phyloP scores from a whole-genome alignment of 2,329 filamentous ascomycete species.

The Colletotrichum gloeosporioides region DNA sequence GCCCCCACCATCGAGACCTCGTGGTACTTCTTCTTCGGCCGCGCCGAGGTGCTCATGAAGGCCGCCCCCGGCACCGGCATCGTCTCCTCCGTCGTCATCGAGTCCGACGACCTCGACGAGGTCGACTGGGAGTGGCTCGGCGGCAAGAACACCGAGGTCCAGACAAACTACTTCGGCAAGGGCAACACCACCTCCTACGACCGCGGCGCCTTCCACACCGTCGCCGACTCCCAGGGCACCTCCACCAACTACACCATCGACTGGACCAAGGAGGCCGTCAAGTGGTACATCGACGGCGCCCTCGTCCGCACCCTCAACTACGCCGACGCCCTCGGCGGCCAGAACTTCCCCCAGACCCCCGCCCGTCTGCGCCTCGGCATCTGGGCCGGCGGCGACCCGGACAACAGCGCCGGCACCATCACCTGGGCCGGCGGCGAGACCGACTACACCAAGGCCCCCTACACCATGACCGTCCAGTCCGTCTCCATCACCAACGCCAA shows the following conservation, averaged over 20 bases:
- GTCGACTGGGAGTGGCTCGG: slow-evolving; percentile 89
- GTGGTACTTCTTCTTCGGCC: slow-evolving; percentile 88
- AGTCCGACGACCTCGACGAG: slow-evolving; percentile 80
- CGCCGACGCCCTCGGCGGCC: slow-evolving; percentile 50
- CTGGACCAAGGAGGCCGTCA: slow-evolving; percentile 57
- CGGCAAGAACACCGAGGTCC: slow-evolving; percentile 69
- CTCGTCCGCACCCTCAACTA: slow-evolving; percentile 55
- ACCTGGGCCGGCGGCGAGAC: slow-evolving; percentile 60
- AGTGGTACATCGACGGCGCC: slow-evolving; percentile 62
- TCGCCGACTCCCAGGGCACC: slow-evolving; percentile 38
- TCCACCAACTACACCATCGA: slow-evolving; percentile 63
- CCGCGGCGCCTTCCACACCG: slow-evolving; percentile 62
- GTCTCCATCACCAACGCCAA: slow-evolving; percentile 48
- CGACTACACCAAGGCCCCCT: slow-evolving; percentile 43
- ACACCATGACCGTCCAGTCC: slow-evolving; percentile 61
- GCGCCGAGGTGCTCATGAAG: slow-evolving; percentile 68
- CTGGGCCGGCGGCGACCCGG: slow-evolving; percentile 43
- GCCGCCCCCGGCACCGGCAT: slow-evolving; percentile 57
- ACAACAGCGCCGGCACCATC: slow-evolving; percentile 47
- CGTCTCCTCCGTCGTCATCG: slow-evolving; percentile 76
- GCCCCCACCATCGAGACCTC: slow-evolving; percentile 69
- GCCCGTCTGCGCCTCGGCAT: slow-evolving; percentile 55
- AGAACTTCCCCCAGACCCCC: slow-evolving; percentile 64
- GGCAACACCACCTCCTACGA: slow-evolving; percentile 71
- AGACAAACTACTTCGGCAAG: slow-evolving; percentile 84